phyloP scores from a whole-genome alignment of 495 filamentous ascomycete species.

The Podospora fimiseda region DNA sequence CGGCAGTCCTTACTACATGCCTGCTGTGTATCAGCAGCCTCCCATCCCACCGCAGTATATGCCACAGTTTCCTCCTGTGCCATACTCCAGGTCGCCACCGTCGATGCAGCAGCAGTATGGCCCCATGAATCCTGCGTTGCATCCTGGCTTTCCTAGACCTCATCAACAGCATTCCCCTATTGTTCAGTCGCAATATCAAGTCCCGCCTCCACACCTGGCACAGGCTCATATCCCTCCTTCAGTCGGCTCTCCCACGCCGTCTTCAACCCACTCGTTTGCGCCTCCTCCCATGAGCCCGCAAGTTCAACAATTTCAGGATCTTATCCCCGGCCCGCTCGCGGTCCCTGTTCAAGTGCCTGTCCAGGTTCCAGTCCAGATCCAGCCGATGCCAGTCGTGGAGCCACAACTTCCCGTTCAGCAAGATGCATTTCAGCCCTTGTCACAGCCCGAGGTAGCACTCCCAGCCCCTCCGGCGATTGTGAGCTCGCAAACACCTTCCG shows the following conservation, averaged over 20 bases:
- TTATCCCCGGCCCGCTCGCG: neutral
- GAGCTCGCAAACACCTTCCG: neutral
- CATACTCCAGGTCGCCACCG: neutral
- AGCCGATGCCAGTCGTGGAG: conserved; percentile 3
- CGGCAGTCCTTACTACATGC: conserved; percentile 22
- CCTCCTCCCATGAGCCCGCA: conserved; percentile 37
- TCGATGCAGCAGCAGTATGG: conserved; percentile 16
- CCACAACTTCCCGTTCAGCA: conserved; percentile 6
- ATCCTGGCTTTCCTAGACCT: conserved; percentile 26
- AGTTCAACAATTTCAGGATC: conserved; percentile 1
- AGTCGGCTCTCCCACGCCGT: conserved; percentile 40
- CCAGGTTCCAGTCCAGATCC: conserved; percentile 5
- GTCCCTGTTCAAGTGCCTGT: conserved; percentile 3
- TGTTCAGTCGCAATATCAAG: conserved; percentile 30
- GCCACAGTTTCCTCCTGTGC: neutral
- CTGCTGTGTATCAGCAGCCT: conserved; percentile 6
- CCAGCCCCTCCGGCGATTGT: neutral
- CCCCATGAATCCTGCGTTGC: neutral
- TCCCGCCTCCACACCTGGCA: conserved; percentile 31
- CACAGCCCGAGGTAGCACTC: neutral
- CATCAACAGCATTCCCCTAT: conserved; percentile 38
- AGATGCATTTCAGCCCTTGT: neutral
- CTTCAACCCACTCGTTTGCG: conserved; percentile 35
- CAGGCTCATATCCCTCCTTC: conserved; percentile 20
- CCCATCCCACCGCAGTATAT: neutral